Evolutionary conservation across 306 rosid genomes (phyloP), one percentile per base, ranked within the genome.

Genomic region (Elaeagnus macrophylla): DNA sequence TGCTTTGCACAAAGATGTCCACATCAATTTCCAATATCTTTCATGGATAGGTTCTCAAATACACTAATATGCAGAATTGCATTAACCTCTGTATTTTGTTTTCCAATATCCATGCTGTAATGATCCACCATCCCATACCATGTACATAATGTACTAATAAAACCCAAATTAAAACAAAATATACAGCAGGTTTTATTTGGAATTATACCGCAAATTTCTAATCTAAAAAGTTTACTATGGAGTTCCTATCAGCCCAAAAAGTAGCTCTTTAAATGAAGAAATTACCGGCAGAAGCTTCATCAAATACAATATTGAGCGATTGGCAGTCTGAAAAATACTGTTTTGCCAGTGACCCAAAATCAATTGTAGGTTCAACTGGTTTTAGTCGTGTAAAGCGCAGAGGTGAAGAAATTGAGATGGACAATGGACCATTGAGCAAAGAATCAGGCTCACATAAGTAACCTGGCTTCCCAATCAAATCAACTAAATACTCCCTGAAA

Each of bases 341-440:
- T 71, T 83, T 85, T 64, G 99, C 99, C 64, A 88, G 81, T 77
- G 84, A 71, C 83, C 94, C 74, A 74, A 88, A 88, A 84, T 93
- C 95, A 74, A 80, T 66, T 61, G 77, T 50, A 59, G 82, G 75
- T 69, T 79, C 95, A 75, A 77, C 86, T 60, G 94, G 81, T 67
- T 85, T 87, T 65, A 68, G 62, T 61, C 88, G 77, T 64, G 95
- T 96, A 82, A 88, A 81, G 73, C 83, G 95, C 95, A 93, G 61
- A 25, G 99, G 99, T 41, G 99, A 93, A 75, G 89, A 88, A 78
- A 93, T 79, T 70, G 81, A 81, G 79, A 93, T 84, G 86, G 99
- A 84, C 53, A 94, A 88, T 66, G 99, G 99, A 61, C 99, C 99
- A 57, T 93, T 93, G 79, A 87, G 86, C 81, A 88, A 60, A 68